These are phyloP conservation scores for Eucalyptus tenuipes DNA, from an alignment of 345 rosid species.

Conservation along the genomic window DNA sequence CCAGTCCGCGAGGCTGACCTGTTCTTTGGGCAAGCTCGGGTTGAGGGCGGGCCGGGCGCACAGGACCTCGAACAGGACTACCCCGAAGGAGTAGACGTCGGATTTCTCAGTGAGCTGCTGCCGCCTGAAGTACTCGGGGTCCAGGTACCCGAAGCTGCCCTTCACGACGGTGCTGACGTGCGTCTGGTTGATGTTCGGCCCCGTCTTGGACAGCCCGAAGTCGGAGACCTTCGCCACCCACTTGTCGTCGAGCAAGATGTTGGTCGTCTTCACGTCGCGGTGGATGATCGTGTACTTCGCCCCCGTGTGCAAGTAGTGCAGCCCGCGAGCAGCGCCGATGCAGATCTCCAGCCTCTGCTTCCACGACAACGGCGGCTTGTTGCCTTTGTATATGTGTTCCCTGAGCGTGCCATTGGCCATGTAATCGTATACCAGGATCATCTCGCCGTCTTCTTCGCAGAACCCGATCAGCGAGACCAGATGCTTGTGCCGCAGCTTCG, in stretches of 20 bases:
- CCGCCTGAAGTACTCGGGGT: slow-evolving; percentile 53
- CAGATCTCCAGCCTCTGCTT: slow-evolving; percentile 52
- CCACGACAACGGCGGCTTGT: slow-evolving; percentile 31
- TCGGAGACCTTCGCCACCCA: slow-evolving; percentile 67
- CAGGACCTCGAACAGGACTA: slow-evolving; percentile 48
- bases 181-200: slow-evolving; percentile 30
- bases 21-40: slow-evolving; percentile 31
- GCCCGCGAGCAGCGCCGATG: slow-evolving; percentile 60
- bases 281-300: slow-evolving; percentile 54
- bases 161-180: slow-evolving; percentile 56
- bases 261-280: slow-evolving; percentile 67
- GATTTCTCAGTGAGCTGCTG: slow-evolving; percentile 58
- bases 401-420: slow-evolving; percentile 55
- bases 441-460: slow-evolving; percentile 55
- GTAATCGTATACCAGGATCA: slow-evolving; percentile 53
- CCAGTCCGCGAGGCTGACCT: slow-evolving; percentile 59
- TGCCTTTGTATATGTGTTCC: slow-evolving; percentile 30
- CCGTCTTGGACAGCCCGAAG: slow-evolving; percentile 52
- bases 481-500: slow-evolving; percentile 55
- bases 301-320: slow-evolving; percentile 67
- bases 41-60: slow-evolving; percentile 41
- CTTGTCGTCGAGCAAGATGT: slow-evolving; percentile 48
- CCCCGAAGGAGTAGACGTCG: slow-evolving; percentile 69
- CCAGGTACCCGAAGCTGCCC: slow-evolving; percentile 62
- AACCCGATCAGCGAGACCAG: slow-evolving; percentile 56